phyloP scores from a whole-genome alignment of 148 eudicot species.

The Rhododendron williamsianum region DNA sequence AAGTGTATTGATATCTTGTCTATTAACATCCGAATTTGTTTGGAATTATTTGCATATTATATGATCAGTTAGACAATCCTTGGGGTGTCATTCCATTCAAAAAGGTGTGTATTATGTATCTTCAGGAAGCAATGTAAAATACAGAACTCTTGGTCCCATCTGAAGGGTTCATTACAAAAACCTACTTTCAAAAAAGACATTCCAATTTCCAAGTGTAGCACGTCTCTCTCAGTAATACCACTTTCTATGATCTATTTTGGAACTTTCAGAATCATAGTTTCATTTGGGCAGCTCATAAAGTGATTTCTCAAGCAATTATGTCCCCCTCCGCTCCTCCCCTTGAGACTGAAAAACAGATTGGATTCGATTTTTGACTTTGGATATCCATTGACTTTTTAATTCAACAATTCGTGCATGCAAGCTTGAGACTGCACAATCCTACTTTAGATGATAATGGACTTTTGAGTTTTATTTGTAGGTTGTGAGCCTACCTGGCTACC shows the following conservation, averaged over 20 bases:
- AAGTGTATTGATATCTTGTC: too few species aligned
- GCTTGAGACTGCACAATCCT: not conserved
- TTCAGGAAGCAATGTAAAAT: not conserved
- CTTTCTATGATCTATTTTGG: not conserved
- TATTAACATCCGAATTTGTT: too few species aligned
- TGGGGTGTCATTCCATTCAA: slow-evolving; percentile 64
- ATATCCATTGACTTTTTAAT: not conserved
- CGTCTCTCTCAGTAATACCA: not conserved
- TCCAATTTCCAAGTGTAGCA: not conserved
- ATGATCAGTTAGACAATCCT: slow-evolving; percentile 54
- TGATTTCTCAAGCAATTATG: not conserved
- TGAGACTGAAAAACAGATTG: not conserved
- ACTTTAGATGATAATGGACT: not conserved
- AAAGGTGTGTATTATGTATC: slow-evolving; percentile 31
- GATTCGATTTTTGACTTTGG: not conserved
- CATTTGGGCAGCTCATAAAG: not conserved
- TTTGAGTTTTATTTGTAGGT: slow-evolving; percentile 38
- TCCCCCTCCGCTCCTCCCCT: not conserved
- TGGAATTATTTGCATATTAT: not conserved
- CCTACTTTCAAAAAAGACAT: not conserved
- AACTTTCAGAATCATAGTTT: not conserved
- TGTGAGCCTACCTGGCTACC: slow-evolving; percentile 53
- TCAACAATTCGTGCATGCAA: not conserved
- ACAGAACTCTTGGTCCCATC: not conserved
- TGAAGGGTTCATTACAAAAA: not conserved